Conservation (phyloP, 2,329 filamentous ascomycete genomes). For the Pseudopithomyces maydicus region DNA sequence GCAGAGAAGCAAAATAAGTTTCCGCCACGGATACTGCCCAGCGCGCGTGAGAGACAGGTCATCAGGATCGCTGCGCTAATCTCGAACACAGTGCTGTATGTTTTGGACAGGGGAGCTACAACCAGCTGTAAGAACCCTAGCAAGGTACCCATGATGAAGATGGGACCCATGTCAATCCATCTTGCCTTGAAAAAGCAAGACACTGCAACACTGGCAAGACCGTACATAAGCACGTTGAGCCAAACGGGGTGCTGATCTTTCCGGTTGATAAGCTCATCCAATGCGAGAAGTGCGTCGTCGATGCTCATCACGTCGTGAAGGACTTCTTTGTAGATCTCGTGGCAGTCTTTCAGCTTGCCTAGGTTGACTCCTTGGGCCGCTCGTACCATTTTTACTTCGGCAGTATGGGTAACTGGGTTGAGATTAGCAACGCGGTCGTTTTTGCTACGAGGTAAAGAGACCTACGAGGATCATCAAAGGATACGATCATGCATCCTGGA, state of each 20-base stretch:
- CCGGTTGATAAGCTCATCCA: conserved; percentile 66
- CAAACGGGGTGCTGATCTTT: conserved; percentile 58
- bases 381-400: conserved; percentile 79
- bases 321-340: conserved; percentile 79
- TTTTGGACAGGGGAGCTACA: conserved; percentile 72
- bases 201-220: conserved; percentile 74
- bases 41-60: conserved; percentile 53
- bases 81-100: conserved; percentile 63
- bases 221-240: conserved; percentile 68
- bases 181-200: conserved; percentile 79
- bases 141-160: conserved; percentile 73
- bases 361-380: conserved; percentile 72
- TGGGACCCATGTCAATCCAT: conserved; percentile 77
- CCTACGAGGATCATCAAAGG: conserved; percentile 68
- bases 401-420: conserved; percentile 65
- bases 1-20: conserved; percentile 55
- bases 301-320: conserved; percentile 73
- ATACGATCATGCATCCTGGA: conserved; percentile 90
- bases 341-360: conserved; percentile 73
- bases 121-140: conserved; percentile 77
- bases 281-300: conserved; percentile 68
- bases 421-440: background rate
- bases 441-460: background rate
- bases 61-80: conserved; percentile 53
- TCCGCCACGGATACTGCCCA: conserved; percentile 51